Base-by-base conservation (phyloP, 148 eudicot species). In the Diospyros kaki region DNA sequence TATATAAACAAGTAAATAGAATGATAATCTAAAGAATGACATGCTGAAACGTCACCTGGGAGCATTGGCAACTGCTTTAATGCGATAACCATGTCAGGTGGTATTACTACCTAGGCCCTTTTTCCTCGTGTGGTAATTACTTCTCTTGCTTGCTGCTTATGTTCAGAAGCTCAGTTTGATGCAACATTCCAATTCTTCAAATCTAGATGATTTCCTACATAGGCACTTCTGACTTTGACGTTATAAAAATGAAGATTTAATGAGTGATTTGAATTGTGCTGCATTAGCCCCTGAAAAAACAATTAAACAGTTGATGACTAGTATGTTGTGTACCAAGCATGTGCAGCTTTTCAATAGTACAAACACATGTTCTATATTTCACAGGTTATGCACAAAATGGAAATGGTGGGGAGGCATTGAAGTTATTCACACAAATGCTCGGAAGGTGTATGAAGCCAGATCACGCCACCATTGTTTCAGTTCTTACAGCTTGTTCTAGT, bases 311-410 rank as follows among this genome's bases (percentile, higher is more conserved):
- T 55, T 46, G 10, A 41, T 58, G 52, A 39, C 58, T 18, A 11
- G 39, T 15, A 18, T 5, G 2, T n/a, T 51, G 11, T 58, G 44
- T 44, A 5, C 38, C 39, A n/a, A n/a, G 7, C 10, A 38, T 43
- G 52, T 42, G 12, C 56, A 66, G 43, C 68, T 79, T 60, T 64
- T 12, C 6, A 42, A 41, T 48, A 10, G 13, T 28, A 40, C 65
- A 63, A 54, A 38, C 18, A 28, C 9, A 53, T 12, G 43, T 77
- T 58, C 18, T n/a, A 5, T 74, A 52, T 61, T 67, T 40, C 14
- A 38, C 78, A 82, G 87, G 87, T 72, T 85, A 82, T 79, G 80
- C 75, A 70, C 81, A 82, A 72, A 82, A 77, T 63, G 77, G 73
- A 1, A 61, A 58, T 15, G 82, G 81, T 44, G 81, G 73, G 71